Percentiles rank a stretch among this genome's conserved stretches.
phyloP scores from a whole-genome alignment of 805 yeast species.

The Candida wancherniae region DNA sequence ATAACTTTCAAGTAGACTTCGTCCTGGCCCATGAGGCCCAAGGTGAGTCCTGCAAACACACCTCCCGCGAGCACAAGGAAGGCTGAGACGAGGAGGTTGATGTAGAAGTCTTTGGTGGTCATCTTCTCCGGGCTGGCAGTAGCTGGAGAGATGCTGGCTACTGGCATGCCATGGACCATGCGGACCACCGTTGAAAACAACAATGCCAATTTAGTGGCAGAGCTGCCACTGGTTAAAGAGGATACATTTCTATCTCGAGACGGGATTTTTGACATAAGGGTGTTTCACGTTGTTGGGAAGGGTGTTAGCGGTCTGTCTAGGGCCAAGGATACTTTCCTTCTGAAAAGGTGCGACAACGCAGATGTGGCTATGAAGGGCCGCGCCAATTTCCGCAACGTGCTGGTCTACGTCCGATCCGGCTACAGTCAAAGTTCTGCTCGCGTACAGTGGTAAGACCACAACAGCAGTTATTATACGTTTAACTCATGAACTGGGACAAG shows the following conservation, averaged over 20 bases:
- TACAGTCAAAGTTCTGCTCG: no score
- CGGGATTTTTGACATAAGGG: constrained; percentile 16
- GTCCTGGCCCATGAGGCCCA: constrained; percentile 97
- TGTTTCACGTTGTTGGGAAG: no score
- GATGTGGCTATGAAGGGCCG: no score
- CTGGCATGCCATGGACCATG: constrained; percentile 34
- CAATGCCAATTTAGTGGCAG: constrained; percentile 27
- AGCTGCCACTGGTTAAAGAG: constrained; percentile 20
- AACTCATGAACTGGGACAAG: no score
- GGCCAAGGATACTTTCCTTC: no score
- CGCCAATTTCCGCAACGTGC: no score
- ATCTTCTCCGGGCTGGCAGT: constrained; percentile 17
- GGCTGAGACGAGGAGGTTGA: constrained; percentile 51
- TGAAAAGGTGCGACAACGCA: no score
- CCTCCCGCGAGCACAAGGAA: constrained; percentile 73
- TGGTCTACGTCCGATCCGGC: no score
- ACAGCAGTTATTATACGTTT: no score
- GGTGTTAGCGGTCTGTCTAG: no score
- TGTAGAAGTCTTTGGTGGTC: constrained; percentile 39
- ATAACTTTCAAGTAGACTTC: constrained; percentile 91
- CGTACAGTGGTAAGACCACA: no score
- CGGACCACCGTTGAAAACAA: constrained; percentile 30
- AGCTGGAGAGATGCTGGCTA: constrained; percentile 13
- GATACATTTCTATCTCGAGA: constrained; percentile 29
- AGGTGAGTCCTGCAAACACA: constrained; percentile 89